phyloP scores from a whole-genome alignment of 371 early-diverging fungal species.

The Circinella umbellata region DNA sequence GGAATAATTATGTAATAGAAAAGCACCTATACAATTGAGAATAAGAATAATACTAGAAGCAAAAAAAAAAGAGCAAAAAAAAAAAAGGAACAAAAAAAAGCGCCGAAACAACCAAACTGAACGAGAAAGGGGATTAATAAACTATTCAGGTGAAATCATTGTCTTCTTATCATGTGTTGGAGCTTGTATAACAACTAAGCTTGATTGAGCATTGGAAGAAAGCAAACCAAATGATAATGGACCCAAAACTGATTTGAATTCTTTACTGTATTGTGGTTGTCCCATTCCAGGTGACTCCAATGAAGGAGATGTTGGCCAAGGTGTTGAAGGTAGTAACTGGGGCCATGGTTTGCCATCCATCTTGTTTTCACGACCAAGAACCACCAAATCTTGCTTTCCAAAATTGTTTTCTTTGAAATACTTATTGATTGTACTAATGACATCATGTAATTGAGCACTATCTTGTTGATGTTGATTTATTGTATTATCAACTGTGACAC shows the following conservation, averaged over 20 bases:
- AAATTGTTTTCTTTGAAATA: constrained; percentile 9
- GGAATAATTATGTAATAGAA: no score
- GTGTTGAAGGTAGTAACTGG: not conserved
- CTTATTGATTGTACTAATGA: constrained; percentile 28
- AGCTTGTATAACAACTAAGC: constrained; percentile 23
- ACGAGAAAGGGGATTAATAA: no score
- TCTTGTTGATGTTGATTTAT: not conserved
- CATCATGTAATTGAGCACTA: constrained; percentile 31
- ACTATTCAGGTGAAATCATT: not conserved
- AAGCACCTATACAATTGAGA: no score
- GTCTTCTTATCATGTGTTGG: not conserved
- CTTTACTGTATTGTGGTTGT: constrained; percentile 14
- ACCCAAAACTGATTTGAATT: constrained; percentile 19
- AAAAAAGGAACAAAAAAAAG: no score
- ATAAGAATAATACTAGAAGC: no score
- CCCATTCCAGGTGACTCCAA: not conserved
- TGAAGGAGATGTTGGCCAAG: constrained; percentile 8
- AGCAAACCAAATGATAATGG: constrained; percentile 13
- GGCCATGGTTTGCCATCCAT: constrained; percentile 3
- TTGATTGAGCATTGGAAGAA: constrained; percentile 17
- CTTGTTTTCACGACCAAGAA: constrained; percentile 22
- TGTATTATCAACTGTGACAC: not conserved
- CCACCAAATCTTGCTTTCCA: constrained; percentile 17
- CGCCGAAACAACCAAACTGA: no score
- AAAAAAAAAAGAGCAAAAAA: no score